Evolutionary conservation across 2,329 filamentous ascomycete genomes (phyloP), one percentile per base, ranked within the genome.

Genomic region (Trichophyton rubrum): DNA sequence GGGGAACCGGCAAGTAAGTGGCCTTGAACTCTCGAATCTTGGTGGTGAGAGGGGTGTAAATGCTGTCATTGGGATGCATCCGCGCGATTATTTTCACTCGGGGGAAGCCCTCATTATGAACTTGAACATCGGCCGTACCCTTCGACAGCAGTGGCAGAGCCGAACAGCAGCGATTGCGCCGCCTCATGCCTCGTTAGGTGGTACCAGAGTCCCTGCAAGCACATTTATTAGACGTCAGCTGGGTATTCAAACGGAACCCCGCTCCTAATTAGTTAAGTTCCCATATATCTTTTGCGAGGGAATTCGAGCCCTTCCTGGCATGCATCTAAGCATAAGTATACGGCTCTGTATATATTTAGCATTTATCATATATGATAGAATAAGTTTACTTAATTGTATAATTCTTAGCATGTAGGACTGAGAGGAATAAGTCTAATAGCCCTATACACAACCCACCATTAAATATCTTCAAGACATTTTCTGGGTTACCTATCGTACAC

Each of bases 101-200:
- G 75, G 74, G 0, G 69, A 73, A 60, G 66, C 70, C 1, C 62
- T 74, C 5, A 69, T 77, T 61, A 66, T 74, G 66, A 69, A 75
- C 20, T 66, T 75, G 63, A 67, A 71, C 24, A 58, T 77, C 7
- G 60, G 72, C 11, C 63, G 66, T 47, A 69, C 71, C 3, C 67
- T 77, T 33, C 67, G 69, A 11, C 70, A 74, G 58, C 75, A 77
- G 61, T 77, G 73, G 75, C 61, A 63, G 30, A 69, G 73, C 59
- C 69, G 63, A 43, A 63, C 68, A 3, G 63, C 63, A 30, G 64
- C 59, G 20, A 63, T 63, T 15, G 30, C 64, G n/a, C 66, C 53
- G 62, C 69, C 7, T 56, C 66, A 11, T 59, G 68, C 59, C 8
- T 24, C 59, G 7, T 27, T 59, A 22, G 64, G 67, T 24, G 70